Evolutionary conservation across 164 flowering plant genomes (phyloP), one percentile per base, ranked within the genome.

Genomic region (Protea cynaroides): DNA sequence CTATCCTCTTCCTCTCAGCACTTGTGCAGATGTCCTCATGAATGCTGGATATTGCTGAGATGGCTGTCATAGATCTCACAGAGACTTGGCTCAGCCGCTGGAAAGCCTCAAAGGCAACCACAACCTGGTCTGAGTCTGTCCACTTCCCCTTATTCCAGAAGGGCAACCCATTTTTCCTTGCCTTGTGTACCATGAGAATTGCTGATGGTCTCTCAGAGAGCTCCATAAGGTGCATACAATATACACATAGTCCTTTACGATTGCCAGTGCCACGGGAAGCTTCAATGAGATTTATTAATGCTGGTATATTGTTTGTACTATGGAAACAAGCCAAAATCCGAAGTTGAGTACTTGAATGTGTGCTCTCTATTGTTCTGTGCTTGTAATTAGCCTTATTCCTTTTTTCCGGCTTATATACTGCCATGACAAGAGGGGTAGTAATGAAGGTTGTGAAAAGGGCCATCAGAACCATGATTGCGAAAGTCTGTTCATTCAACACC

Each of bases 201-300:
- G 93, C 84, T 0, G 96, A 89, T 1, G 96, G 59, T 62, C 96
- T 79, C 72, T 89, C 96, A 0, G 91, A 79, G 8, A 86, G 81
- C 71, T 86, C 88, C 77, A 75, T 82, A 17, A 84, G 82, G 70
- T 86, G 91, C 83, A 86, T 57, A 18, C 83, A 85, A 51, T 84
- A 83, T 14, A 84, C 81, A 38, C 73, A 56, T 3, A 86, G 77
- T 1, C 75, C 78, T 44, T 72, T 75, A 21, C 19, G 61, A 67
- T 74, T 75, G 40, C 68, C 71, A 6, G 71, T 73, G 7, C 87
- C 85, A 25, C 88, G 79, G 0, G 87, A 80, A 3, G 73, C 82
- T 70, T 89, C 96, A 21, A 89, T 64, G 58, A 89, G 83, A 52
- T 85, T 86, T 15, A 89, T 71, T 66, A 83, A 57, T 4, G 87